phyloP scores from a whole-genome alignment of 23 red algal species.

The Cyanidium caldarium region DNA sequence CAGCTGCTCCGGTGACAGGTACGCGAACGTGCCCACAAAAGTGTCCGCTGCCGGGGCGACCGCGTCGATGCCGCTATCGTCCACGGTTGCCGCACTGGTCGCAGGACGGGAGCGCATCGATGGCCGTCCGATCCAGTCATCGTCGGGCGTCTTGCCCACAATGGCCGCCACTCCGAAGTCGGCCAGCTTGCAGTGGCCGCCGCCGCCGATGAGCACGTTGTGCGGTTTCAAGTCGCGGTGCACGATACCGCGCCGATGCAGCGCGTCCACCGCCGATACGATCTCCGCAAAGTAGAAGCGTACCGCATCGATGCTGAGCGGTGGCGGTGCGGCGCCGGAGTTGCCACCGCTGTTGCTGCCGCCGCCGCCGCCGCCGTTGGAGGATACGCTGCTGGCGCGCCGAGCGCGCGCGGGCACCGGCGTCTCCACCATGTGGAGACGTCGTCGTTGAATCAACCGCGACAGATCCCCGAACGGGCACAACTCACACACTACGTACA shows the following conservation, averaged over 20 bases:
- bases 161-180: slow-evolving; percentile 69
- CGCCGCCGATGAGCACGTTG: slow-evolving; percentile 72
- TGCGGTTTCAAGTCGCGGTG: slow-evolving; percentile 98
- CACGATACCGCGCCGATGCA: slow-evolving; percentile 69
- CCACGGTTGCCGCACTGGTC: neutral
- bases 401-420: neutral
- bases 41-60: neutral
- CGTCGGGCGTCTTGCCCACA: neutral
- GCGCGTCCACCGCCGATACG: slow-evolving; percentile 55
- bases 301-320: slow-evolving; percentile 46
- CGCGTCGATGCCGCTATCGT: neutral
- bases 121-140: neutral
- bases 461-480: slow-evolving; percentile 18
- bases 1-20: slow-evolving; percentile 12
- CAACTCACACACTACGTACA: slow-evolving; percentile 14
- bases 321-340: neutral
- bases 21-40: slow-evolving; percentile 23
- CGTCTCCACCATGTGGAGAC: neutral
- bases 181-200: slow-evolving; percentile 65
- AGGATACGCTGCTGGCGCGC: too few species aligned
- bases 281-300: slow-evolving; percentile 93
- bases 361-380: neutral
- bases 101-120: neutral
- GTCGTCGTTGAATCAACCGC: neutral
- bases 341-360: neutral